Percentiles rank a stretch among this genome's conserved stretches.
These are phyloP conservation scores for Petunia hybrid DNA, from an alignment of 305 asterid species.

Conservation along the genomic window DNA sequence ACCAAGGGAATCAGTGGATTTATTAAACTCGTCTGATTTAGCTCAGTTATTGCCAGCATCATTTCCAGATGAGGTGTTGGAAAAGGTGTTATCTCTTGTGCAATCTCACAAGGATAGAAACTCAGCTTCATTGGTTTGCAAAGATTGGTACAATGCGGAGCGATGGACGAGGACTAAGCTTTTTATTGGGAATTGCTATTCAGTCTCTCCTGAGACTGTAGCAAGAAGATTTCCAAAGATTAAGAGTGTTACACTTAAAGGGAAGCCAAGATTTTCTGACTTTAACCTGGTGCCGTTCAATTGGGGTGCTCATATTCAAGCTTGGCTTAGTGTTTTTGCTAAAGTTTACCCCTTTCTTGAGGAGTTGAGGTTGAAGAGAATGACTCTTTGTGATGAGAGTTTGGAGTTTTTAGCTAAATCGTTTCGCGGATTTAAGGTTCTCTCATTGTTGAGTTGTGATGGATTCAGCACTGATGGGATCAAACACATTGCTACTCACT, in stretches of 20 bases:
- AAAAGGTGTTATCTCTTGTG: slow-evolving; percentile 70
- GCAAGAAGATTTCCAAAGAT: slow-evolving; percentile 77
- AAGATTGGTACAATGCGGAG: slow-evolving; percentile 88
- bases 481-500: slow-evolving; percentile 67
- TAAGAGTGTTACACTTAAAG: slow-evolving; percentile 77
- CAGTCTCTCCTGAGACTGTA: slow-evolving; percentile 84
- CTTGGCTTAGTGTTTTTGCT: slow-evolving; percentile 75
- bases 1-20: slow-evolving; percentile 48
- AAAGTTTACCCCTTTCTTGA: slow-evolving; percentile 80
- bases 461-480: slow-evolving; percentile 81
- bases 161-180: slow-evolving; percentile 85
- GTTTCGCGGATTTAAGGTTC: slow-evolving; percentile 69
- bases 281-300: slow-evolving; percentile 77
- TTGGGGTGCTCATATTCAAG: slow-evolving; percentile 86
- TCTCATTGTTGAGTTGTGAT: slow-evolving; percentile 78
- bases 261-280: slow-evolving; percentile 90
- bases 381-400: slow-evolving; percentile 78
- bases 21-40: slow-evolving; percentile 46
- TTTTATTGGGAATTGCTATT: slow-evolving; percentile 87
- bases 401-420: slow-evolving; percentile 78
- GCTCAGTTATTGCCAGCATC: slow-evolving; percentile 46
- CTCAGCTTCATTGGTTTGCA: slow-evolving; percentile 83
- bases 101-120: slow-evolving; percentile 70
- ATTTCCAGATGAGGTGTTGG: slow-evolving; percentile 88
- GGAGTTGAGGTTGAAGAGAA: slow-evolving; percentile 85